Conservation (phyloP, 208 protist species). For the Leishmania gerbilli region DNA sequence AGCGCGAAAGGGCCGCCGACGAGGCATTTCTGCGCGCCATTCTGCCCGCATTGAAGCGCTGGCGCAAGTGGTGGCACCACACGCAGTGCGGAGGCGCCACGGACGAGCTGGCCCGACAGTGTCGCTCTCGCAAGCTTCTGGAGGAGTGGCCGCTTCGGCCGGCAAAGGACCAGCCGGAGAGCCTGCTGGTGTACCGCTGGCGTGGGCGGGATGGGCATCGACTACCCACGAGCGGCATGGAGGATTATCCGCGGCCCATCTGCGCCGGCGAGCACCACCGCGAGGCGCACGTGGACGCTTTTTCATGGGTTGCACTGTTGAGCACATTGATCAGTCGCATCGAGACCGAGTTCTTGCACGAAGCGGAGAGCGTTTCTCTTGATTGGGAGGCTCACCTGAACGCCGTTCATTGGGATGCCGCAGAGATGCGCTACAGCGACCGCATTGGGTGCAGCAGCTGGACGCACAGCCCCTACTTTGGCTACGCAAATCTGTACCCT, state of each 20-base stretch:
- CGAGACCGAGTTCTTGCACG: conserved; percentile 49
- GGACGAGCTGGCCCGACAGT: conserved; percentile 33
- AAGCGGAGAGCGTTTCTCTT: conserved; percentile 49
- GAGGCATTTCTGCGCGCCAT: conserved; percentile 51
- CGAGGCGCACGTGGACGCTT: conserved; percentile 85
- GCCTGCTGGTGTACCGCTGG: conserved; percentile 77
- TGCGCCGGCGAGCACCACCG: conserved; percentile 50
- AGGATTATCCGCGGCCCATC: conserved; percentile 74
- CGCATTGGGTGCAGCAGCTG: conserved; percentile 51
- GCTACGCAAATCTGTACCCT: conserved; percentile 80
- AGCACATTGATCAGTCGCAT: conserved; percentile 63
- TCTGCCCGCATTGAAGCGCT: conserved; percentile 57
- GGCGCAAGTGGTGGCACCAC: conserved; percentile 75
- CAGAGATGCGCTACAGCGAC: conserved; percentile 63
- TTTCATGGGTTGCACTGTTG: conserved; percentile 80
- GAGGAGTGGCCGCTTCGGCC: conserved; percentile 56
- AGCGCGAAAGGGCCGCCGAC: conserved; percentile 44
- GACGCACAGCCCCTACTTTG: conserved; percentile 71
- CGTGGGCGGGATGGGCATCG: conserved; percentile 59
- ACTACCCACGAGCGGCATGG: conserved; percentile 76
- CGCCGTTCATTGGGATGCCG: conserved; percentile 75
- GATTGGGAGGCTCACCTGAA: conserved; percentile 79
- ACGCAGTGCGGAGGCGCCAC: conserved; percentile 60
- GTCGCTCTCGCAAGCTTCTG: conserved; percentile 39
- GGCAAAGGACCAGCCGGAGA: conserved; percentile 34